Percentiles rank a stretch among this genome's conserved stretches.
Conservation (phyloP, 129 eudicot species). For the Silybum marianum region DNA sequence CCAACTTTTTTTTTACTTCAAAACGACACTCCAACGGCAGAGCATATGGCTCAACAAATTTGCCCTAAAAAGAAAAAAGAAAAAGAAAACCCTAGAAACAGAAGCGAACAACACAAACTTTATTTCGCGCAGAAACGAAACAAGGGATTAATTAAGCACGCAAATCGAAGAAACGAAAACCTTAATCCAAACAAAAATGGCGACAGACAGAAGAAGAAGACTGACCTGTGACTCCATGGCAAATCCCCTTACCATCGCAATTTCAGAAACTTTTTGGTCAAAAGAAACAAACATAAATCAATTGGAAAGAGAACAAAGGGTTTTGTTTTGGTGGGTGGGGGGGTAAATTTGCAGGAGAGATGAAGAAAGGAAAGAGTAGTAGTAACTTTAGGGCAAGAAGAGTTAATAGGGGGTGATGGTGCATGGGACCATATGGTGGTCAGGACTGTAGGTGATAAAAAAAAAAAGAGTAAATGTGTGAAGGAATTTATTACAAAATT, state of each 20-base stretch:
- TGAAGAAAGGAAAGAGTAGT: not conserved
- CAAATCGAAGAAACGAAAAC: slow-evolving; percentile 11
- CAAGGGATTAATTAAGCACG: slow-evolving; percentile 3
- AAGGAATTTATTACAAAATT: slow-evolving; percentile 19
- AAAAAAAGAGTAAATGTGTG: slow-evolving; percentile 14
- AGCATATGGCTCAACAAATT: slow-evolving; percentile 17
- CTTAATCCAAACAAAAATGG: not conserved
- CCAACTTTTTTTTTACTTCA: slow-evolving; percentile 8
- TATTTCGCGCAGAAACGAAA: not conserved
- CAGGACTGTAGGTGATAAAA: slow-evolving; percentile 15
- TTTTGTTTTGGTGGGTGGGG: not conserved
- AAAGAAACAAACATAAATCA: slow-evolving; percentile 1
- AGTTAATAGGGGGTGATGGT: slow-evolving; percentile 38
- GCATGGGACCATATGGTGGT: slow-evolving; percentile 36
- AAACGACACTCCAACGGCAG: slow-evolving; percentile 20
- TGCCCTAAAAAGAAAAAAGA: slow-evolving; percentile 5
- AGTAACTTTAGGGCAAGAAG: slow-evolving; percentile 28
- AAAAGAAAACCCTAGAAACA: slow-evolving; percentile 13
- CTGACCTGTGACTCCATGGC: slow-evolving; percentile 44
- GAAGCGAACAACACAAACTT: not conserved
- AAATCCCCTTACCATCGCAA: slow-evolving; percentile 30
- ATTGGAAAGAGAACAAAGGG: not conserved
- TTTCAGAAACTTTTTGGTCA: slow-evolving; percentile 15
- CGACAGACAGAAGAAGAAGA: slow-evolving; percentile 8
- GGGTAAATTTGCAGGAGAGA: not conserved